Evolutionary conservation across 305 asterid genomes (phyloP).

Genomic region (Fraxinus velutina): DNA sequence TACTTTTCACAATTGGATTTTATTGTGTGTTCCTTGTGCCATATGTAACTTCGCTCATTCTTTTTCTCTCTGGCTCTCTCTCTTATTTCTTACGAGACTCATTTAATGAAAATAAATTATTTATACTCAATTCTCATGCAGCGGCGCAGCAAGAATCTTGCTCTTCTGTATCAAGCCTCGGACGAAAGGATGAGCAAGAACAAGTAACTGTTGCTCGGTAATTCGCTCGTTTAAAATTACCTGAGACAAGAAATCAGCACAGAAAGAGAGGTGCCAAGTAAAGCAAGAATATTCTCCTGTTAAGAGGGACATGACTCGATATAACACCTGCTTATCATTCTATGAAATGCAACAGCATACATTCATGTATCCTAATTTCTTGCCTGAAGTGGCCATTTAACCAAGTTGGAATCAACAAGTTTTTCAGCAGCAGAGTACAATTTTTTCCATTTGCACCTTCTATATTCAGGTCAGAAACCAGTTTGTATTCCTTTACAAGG

Average conservation of each 20-base stretch:
- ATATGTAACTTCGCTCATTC: neutral
- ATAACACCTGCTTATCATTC: neutral
- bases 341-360: neutral
- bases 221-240: conserved; percentile 12
- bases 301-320: neutral
- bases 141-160: neutral
- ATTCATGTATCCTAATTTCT: neutral
- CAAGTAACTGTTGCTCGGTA: conserved; percentile 25
- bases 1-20: neutral
- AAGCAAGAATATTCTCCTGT: neutral
- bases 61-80: neutral
- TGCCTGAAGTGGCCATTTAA: neutral
- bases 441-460: conserved; percentile 21
- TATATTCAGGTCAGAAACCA: conserved; percentile 17
- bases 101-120: neutral
- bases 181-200: conserved; percentile 23
- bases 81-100: neutral
- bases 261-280: neutral
- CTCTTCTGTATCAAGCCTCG: conserved; percentile 10
- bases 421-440: conserved; percentile 16
- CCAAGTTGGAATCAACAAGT: conserved; percentile 9
- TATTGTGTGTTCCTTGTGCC: neutral
- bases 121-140: neutral
- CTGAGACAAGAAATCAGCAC: conserved; percentile 11
- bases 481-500: neutral